A percentile compares a stretch with the other conserved stretches of the same genome.
Conservation (phyloP, 2,329 filamentous ascomycete genomes). For the Decorospora gaudefroyi region DNA sequence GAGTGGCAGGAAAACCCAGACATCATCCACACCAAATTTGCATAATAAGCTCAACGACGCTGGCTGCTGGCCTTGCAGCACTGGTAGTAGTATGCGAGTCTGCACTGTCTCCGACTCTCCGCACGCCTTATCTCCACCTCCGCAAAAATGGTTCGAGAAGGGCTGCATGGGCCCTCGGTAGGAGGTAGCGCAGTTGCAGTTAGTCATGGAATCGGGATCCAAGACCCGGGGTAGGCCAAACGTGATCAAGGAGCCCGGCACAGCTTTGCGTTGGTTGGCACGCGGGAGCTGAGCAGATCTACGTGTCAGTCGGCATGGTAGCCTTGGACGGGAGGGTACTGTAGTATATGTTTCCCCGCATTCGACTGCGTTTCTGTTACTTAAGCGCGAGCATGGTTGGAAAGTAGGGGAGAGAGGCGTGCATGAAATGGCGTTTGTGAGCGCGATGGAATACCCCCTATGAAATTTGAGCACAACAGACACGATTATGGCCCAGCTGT, state of each 20-base stretch:
- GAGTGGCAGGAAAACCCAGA: conserved; percentile 99
- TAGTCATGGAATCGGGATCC: conserved; percentile 45
- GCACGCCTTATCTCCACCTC: conserved; percentile 39
- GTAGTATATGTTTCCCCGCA: conserved; percentile 45
- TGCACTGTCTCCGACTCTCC: conserved; percentile 36
- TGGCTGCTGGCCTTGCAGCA: conserved; percentile 38
- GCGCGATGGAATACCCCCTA: conserved; percentile 44
- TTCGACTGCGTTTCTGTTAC: conserved; percentile 45
- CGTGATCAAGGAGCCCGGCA: conserved; percentile 24
- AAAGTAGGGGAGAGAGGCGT: conserved; percentile 16
- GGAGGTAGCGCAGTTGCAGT: conserved; percentile 23
- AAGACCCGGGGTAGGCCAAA: conserved; percentile 29
- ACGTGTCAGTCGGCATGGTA: conserved; percentile 32
- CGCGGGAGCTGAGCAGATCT: too few relatives aligned
- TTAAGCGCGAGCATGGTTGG: conserved; percentile 27
- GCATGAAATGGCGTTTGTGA: conserved; percentile 45
- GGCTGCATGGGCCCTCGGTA: conserved; percentile 32
- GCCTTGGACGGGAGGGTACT: conserved; percentile 36
- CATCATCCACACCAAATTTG: conserved; percentile 98
- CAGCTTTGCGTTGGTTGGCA: too few relatives aligned
- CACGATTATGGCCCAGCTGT: too few relatives aligned
- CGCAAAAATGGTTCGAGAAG: conserved; percentile 32
- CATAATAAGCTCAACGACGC: conserved; percentile 55
- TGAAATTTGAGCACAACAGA: too few relatives aligned
- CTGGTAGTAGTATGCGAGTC: too few relatives aligned